Base-by-base conservation (phyloP, 805 yeast species). In the Isabelozyma heimii region DNA sequence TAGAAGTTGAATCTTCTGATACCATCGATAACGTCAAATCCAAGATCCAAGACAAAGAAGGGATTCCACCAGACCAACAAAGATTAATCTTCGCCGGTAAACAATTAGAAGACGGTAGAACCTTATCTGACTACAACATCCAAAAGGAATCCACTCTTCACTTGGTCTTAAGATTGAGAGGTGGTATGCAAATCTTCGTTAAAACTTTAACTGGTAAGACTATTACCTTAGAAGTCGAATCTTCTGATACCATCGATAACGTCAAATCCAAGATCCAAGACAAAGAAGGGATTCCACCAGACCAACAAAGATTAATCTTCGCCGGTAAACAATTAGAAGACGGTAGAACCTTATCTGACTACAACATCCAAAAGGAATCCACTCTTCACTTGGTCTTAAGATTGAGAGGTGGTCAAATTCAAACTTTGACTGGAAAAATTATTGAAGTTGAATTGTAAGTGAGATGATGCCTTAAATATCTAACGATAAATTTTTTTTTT, bases 351-450 rank as follows among this genome's bases (percentile, higher is more conserved):
- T 79, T 91, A 57, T 86, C 96, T 59, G 97, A 91, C 80, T 91
- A 91, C 92, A 91, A 91, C 87, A 91, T 91, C 75, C 97, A 91
- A 80, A 91, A 91, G 83, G 97, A 91, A 80, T 90, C 97, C 57
- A 91, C 97, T 54, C 77, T 91, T 48, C 97, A 92, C 77, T 85
- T 92, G 80, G 98, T 92, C 60, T 81, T 92, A 61, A 91, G 97
- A 84, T 88, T 92, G 75, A 89, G 97, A 83, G 98, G 98, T 82
- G 97, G 97, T 81, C 74, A 73, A 60, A 63, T 67, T 39, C 66
- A 65, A 55, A 66, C 70, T 38, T 58, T 66, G 44, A 66, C 70
- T 26, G 70, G 72, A 65, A 56, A 80, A 70, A 80, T 83, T 44
- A 80, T 80, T 53, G 97, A 91, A 81, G 97, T 90, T 62, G 97